phyloP scores from a whole-genome alignment of 106 monocot species.

The Iris macrosiphon region DNA sequence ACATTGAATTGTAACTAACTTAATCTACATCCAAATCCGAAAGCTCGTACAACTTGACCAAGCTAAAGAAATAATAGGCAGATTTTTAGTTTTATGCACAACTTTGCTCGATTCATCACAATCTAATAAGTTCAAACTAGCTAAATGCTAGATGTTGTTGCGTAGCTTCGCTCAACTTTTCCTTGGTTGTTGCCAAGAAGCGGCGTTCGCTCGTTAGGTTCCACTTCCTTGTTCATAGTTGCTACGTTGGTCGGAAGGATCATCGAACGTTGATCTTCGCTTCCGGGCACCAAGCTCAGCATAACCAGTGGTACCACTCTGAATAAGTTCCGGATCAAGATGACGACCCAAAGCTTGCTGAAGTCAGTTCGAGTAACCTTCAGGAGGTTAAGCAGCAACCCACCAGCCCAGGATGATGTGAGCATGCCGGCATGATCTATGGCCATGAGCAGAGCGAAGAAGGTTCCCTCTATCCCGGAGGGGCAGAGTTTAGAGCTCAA shows the following conservation, averaged over 20 bases:
- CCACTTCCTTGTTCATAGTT: not conserved
- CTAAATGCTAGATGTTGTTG: too few relatives aligned
- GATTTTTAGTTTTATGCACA: too few relatives aligned
- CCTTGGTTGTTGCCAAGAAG: constrained; percentile 10
- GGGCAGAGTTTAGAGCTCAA: constrained; percentile 83
- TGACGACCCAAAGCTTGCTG: constrained; percentile 52
- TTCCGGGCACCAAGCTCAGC: constrained; percentile 54
- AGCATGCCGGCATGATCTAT: constrained; percentile 62
- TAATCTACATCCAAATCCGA: too few relatives aligned
- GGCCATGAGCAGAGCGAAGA: constrained; percentile 90
- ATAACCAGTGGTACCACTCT: constrained; percentile 46
- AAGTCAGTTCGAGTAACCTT: constrained; percentile 60
- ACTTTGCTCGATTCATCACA: too few relatives aligned
- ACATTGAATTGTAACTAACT: too few relatives aligned
- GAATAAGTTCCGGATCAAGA: constrained; percentile 53
- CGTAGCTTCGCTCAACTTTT: too few relatives aligned
- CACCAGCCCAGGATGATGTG: constrained; percentile 62
- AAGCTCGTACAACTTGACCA: too few relatives aligned
- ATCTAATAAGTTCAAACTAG: too few relatives aligned
- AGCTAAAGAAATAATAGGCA: too few relatives aligned
- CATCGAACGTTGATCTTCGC: constrained; percentile 33
- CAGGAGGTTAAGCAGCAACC: constrained; percentile 50
- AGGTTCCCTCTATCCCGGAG: constrained; percentile 76
- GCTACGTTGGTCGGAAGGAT: constrained; percentile 37
- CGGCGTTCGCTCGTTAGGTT: constrained; percentile 17